These are phyloP conservation scores for Phylloporus sp. DNA, from an alignment of 768 basidiomycete genomes.

Conservation along the genomic window DNA sequence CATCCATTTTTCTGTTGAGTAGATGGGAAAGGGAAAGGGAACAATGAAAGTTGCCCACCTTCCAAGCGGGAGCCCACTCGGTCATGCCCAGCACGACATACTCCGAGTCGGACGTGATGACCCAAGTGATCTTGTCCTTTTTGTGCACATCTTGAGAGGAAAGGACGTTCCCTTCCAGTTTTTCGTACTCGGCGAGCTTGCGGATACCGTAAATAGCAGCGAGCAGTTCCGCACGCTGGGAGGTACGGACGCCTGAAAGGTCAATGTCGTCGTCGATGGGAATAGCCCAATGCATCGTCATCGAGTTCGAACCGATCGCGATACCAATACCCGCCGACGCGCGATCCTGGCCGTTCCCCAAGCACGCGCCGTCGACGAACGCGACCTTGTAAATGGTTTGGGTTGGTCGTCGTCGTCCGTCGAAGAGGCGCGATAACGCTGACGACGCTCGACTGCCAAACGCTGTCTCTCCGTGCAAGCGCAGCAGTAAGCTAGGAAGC, in stretches of 20 bases:
- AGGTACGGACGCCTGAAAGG: constrained; percentile 19
- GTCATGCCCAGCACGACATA: constrained; percentile 2
- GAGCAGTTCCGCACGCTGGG: constrained; percentile 33
- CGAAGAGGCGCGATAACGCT: background rate
- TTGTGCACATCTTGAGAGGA: background rate
- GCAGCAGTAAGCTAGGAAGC: constrained; percentile 16
- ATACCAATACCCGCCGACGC: constrained; percentile 32
- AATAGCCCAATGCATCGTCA: constrained; percentile 21
- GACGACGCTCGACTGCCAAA: background rate
- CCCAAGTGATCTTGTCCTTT: background rate
- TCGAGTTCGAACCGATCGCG: constrained; percentile 15
- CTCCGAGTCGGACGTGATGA: background rate
- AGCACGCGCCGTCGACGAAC: constrained; percentile 35
- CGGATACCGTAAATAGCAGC: constrained; percentile 28
- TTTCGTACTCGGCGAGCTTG: constrained; percentile 8
- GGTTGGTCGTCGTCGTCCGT: background rate
- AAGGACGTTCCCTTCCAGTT: too few species aligned
- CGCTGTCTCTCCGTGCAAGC: background rate
- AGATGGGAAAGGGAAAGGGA: background rate
- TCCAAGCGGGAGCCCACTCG: constrained; percentile 2
- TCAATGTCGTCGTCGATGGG: constrained; percentile 24
- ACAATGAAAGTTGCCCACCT: background rate
- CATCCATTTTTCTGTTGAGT: background rate
- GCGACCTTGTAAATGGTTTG: constrained; percentile 22
- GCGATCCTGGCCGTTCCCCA: constrained; percentile 20